Conservation (phyloP, 2,329 filamentous ascomycete genomes). For the Pseudocercospora cruenta region DNA sequence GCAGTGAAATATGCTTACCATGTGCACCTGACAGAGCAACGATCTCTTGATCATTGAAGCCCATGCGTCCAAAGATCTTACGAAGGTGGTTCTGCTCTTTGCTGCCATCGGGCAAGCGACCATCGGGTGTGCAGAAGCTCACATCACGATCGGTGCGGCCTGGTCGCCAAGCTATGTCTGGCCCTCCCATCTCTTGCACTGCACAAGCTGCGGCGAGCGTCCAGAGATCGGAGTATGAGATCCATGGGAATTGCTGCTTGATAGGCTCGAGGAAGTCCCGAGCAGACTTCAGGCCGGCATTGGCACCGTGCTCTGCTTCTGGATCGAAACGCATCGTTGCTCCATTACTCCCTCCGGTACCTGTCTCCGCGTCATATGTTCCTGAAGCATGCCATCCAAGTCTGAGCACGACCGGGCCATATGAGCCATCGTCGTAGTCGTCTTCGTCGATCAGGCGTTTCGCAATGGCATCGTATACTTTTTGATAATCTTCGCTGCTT, state of each 20-base stretch:
- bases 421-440: constrained; percentile 95
- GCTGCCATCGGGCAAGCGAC: constrained; percentile 80
- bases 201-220: constrained; percentile 83
- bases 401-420: constrained; percentile 86
- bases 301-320: constrained; percentile 88
- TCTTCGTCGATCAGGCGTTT: constrained; percentile 80
- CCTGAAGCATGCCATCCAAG: constrained; percentile 94
- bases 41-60: constrained; percentile 96
- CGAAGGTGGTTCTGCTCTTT: constrained; percentile 82
- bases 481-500: constrained; percentile 87
- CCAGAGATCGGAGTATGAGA: constrained; percentile 95
- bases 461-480: constrained; percentile 89
- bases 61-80: constrained; percentile 94
- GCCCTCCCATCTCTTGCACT: constrained; percentile 94
- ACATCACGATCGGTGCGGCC: constrained; percentile 81
- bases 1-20: too few relatives aligned
- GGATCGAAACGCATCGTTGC: constrained; percentile 95
- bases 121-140: constrained; percentile 87
- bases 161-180: constrained; percentile 82
- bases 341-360: constrained; percentile 91
- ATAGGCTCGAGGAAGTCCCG: constrained; percentile 92
- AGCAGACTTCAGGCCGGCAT: constrained; percentile 72
- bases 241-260: constrained; percentile 92
- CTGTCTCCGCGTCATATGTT: constrained; percentile 85
- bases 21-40: constrained; percentile 86